Evolutionary conservation across 148 eudicot genomes (phyloP).

Genomic region (Selenicereus undatus): DNA sequence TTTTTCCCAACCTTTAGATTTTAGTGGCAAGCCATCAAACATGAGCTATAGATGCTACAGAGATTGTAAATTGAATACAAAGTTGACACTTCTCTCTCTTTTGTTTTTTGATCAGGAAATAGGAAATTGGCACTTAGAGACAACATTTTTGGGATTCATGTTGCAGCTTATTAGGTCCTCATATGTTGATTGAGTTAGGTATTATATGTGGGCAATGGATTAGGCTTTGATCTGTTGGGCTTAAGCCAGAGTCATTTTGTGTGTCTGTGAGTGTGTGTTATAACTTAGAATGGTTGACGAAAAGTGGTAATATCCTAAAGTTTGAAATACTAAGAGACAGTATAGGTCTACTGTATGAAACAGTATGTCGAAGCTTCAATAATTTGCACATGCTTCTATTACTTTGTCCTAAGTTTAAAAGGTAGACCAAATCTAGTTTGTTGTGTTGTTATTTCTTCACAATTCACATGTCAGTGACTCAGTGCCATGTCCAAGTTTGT

Average conservation of each 20-base stretch:
- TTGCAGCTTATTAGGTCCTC: neutral
- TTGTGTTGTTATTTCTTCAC: neutral
- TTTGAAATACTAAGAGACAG: neutral
- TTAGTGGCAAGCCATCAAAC: too few species aligned
- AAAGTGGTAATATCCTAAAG: neutral
- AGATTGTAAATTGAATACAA: too few species aligned
- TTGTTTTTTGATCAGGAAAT: too few species aligned
- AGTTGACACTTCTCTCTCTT: too few species aligned
- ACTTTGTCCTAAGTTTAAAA: neutral
- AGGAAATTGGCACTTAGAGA: neutral
- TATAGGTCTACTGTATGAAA: neutral
- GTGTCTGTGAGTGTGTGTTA: neutral
- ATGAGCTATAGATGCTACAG: too few species aligned
- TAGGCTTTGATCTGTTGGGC: neutral
- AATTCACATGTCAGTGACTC: neutral
- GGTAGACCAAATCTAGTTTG: neutral
- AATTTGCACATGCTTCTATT: neutral
- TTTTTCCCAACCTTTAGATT: too few species aligned
- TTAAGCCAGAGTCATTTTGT: neutral
- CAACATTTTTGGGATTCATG: neutral
- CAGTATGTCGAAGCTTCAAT: neutral
- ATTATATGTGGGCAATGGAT: neutral
- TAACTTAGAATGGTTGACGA: neutral
- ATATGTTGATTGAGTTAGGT: neutral
- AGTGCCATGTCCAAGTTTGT: neutral